Evolutionary conservation across 352 stramenopile species (phyloP).

Genomic region (Globisporangium barbulae): DNA sequence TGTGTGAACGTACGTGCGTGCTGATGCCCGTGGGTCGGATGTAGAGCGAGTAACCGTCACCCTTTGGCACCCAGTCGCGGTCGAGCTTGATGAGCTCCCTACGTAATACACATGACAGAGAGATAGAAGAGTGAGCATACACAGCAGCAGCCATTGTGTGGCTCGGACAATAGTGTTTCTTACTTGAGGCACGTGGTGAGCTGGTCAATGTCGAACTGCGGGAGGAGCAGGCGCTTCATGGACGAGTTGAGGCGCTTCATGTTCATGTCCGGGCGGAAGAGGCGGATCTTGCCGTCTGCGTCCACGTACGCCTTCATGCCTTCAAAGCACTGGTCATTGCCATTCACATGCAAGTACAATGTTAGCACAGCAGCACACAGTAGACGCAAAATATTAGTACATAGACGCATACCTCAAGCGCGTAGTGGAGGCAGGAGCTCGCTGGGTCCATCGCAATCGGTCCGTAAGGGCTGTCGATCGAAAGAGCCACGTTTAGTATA

Average conservation of each 20-base stretch:
- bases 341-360: background rate
- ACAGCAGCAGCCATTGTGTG: conserved; percentile 13
- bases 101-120: no score
- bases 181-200: conserved; percentile 90
- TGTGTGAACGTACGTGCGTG: conserved; percentile 48
- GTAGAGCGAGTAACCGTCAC: conserved; percentile 96
- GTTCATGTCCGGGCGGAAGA: conserved; percentile 97
- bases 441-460: conserved; percentile 92
- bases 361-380: background rate
- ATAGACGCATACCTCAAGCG: conserved; percentile 49
- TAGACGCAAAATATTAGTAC: background rate
- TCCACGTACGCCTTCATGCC: conserved; percentile 95
- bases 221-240: conserved; percentile 91
- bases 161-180: conserved; percentile 18
- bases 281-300: conserved; percentile 76
- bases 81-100: conserved; percentile 80
- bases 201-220: conserved; percentile 89
- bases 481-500: background rate
- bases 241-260: conserved; percentile 94
- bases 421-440: conserved; percentile 93
- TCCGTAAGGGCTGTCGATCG: conserved; percentile 71
- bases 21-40: conserved; percentile 94
- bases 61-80: conserved; percentile 91
- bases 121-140: background rate
- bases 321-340: conserved; percentile 86